phyloP scores from a whole-genome alignment of 2,329 filamentous ascomycete species.

The Diaporthe destruens region DNA sequence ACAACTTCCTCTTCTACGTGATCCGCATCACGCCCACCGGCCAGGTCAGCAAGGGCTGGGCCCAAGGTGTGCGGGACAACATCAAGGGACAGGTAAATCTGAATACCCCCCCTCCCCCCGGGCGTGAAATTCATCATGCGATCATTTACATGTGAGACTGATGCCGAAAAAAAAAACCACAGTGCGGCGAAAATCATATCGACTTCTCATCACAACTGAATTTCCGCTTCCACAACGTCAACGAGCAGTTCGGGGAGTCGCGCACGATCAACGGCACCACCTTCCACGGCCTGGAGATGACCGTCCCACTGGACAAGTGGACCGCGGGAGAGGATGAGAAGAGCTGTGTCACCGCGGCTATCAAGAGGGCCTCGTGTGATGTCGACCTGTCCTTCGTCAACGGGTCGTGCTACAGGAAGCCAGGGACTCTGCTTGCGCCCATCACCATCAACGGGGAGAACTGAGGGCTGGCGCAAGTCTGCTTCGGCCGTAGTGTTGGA shows the following conservation, averaged over 20 bases:
- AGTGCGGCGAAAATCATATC: neutral
- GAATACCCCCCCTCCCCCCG: neutral
- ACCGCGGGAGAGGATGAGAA: conserved; percentile 5
- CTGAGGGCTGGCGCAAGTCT: neutral
- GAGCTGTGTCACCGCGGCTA: conserved; percentile 10
- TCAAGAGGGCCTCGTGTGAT: conserved; percentile 27
- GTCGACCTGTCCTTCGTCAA: conserved; percentile 18
- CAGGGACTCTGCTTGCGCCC: neutral
- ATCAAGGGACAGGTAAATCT: conserved; percentile 6
- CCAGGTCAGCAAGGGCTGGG: conserved; percentile 13
- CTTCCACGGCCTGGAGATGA: conserved; percentile 30
- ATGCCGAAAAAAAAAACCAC: neutral
- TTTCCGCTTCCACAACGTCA: neutral
- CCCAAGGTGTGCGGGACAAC: conserved; percentile 20
- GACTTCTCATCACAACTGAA: neutral
- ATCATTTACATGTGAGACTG: neutral
- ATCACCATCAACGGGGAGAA: neutral
- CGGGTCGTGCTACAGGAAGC: conserved; percentile 21
- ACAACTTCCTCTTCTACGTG: conserved; percentile 33
- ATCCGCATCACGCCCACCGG: conserved; percentile 30
- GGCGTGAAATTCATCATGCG: neutral
- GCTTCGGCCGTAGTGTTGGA: neutral
- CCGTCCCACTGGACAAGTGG: neutral
- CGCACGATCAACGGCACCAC: conserved; percentile 14
- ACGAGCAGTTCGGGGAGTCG: neutral